Conservation (phyloP, 2,329 filamentous ascomycete genomes). For the Pseudocercospora crystallina region DNA sequence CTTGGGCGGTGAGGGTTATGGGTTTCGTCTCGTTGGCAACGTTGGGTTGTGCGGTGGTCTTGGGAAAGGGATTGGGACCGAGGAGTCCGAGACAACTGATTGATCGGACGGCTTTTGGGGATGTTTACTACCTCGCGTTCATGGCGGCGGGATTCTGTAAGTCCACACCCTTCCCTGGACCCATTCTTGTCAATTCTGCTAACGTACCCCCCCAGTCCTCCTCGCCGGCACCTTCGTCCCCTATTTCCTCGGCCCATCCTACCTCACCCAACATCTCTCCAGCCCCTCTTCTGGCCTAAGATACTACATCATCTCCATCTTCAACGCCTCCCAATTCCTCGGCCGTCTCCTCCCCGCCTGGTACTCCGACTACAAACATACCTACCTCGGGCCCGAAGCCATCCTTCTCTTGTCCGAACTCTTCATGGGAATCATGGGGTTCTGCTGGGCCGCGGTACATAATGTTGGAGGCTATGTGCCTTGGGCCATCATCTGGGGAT, state of each 20-base stretch:
- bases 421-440: slow-evolving; percentile 49
- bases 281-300: neutral
- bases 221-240: slow-evolving; percentile 41
- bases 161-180: no score
- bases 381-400: slow-evolving; percentile 49
- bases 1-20: slow-evolving; percentile 53
- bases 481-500: slow-evolving; percentile 43
- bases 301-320: slow-evolving; percentile 52
- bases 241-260: slow-evolving; percentile 52
- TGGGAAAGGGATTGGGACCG: slow-evolving; percentile 44
- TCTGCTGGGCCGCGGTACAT: slow-evolving; percentile 40
- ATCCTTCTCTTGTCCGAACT: slow-evolving; percentile 50
- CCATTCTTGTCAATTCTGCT: no score
- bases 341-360: slow-evolving; percentile 48
- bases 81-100: slow-evolving; percentile 39
- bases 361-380: slow-evolving; percentile 35
- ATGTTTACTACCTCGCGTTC: slow-evolving; percentile 29
- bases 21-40: slow-evolving; percentile 45
- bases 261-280: slow-evolving; percentile 47
- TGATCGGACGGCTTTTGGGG: slow-evolving; percentile 40
- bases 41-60: slow-evolving; percentile 13
- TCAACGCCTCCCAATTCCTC: slow-evolving; percentile 59
- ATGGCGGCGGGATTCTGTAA: slow-evolving; percentile 32
- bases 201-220: slow-evolving; percentile 31
- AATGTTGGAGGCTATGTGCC: slow-evolving; percentile 37